A percentile compares a stretch with the other conserved stretches of the same genome.
Evolutionary conservation across 345 rosid species (phyloP).

Genomic region (Dimocarpus longan): DNA sequence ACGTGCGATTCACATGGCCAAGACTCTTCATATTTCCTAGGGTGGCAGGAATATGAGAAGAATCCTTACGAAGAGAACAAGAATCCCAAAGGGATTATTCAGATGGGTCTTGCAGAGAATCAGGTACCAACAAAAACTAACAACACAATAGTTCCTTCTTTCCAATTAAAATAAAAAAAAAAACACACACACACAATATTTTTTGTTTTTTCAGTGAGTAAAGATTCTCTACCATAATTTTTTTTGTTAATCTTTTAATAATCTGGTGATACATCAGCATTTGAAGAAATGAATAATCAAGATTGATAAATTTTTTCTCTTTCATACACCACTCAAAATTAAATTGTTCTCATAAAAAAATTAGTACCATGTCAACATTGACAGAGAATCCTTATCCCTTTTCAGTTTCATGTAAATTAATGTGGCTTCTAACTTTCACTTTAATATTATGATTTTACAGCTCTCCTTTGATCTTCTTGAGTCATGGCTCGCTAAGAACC

Average conservation of each 20-base stretch:
- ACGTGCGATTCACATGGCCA: slow-evolving; percentile 72
- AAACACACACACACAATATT: too few relatives aligned
- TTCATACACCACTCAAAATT: too few relatives aligned
- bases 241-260: too few relatives aligned
- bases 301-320: too few relatives aligned
- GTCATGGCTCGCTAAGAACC: slow-evolving; percentile 69
- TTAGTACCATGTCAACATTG: too few relatives aligned
- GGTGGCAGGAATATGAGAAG: slow-evolving; percentile 84
- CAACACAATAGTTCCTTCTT: neutral
- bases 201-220: too few relatives aligned
- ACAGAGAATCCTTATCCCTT: too few relatives aligned
- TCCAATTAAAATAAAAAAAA: too few relatives aligned
- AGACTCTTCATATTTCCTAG: slow-evolving; percentile 80
- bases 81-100: slow-evolving; percentile 75
- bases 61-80: slow-evolving; percentile 65
- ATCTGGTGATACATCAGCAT: too few relatives aligned
- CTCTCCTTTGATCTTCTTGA: slow-evolving; percentile 74
- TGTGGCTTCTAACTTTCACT: neutral
- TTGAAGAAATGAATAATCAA: too few relatives aligned
- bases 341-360: too few relatives aligned
- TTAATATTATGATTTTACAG: slow-evolving; percentile 29
- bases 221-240: too few relatives aligned
- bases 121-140: slow-evolving; percentile 33
- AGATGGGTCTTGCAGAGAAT: slow-evolving; percentile 89
- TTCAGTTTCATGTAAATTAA: neutral